phyloP scores from a whole-genome alignment of 805 yeast genomes.

The Wickerhamomyces subpelliculosus region DNA sequence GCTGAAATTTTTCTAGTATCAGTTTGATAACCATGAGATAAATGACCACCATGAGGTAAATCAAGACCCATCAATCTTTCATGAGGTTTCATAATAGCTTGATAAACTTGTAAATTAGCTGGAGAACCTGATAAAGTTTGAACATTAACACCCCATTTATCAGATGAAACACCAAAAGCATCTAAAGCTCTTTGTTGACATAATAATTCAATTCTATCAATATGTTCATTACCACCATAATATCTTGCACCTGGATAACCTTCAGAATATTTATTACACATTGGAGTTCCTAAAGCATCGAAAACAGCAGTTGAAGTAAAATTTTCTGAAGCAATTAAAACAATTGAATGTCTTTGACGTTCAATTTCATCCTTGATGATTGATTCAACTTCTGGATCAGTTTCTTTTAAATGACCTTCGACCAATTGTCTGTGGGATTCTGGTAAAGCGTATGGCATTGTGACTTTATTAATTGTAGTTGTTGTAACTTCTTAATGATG shows the following conservation, averaged over 20 bases:
- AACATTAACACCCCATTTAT: conserved; percentile 96
- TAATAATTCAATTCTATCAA: conserved; percentile 85
- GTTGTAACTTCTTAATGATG: not conserved
- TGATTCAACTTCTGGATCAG: conserved; percentile 73
- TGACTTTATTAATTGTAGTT: not conserved
- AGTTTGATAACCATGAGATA: conserved; percentile 98
- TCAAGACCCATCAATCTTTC: conserved; percentile 98
- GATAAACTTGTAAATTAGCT: conserved; percentile 94
- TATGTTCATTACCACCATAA: conserved; percentile 97
- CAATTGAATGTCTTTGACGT: conserved; percentile 92
- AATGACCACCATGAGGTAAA: conserved; percentile 97
- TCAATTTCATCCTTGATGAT: conserved; percentile 73
- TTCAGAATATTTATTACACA: conserved; percentile 98
- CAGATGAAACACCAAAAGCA: conserved; percentile 75
- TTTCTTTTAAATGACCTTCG: conserved; percentile 48
- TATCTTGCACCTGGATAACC: conserved; percentile 99
- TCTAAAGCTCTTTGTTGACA: conserved; percentile 93
- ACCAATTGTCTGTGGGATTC: conserved; percentile 59
- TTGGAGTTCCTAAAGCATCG: conserved; percentile 94
- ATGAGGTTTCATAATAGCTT: conserved; percentile 90
- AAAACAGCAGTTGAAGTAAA: conserved; percentile 94
- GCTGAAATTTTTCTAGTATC: conserved; percentile 89
- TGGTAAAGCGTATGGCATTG: conserved; percentile 58
- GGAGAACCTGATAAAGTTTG: conserved; percentile 97
- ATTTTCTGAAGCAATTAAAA: conserved; percentile 93